Base-by-base conservation (phyloP, 495 filamentous ascomycete species). In the Penicillium maclennaniae region DNA sequence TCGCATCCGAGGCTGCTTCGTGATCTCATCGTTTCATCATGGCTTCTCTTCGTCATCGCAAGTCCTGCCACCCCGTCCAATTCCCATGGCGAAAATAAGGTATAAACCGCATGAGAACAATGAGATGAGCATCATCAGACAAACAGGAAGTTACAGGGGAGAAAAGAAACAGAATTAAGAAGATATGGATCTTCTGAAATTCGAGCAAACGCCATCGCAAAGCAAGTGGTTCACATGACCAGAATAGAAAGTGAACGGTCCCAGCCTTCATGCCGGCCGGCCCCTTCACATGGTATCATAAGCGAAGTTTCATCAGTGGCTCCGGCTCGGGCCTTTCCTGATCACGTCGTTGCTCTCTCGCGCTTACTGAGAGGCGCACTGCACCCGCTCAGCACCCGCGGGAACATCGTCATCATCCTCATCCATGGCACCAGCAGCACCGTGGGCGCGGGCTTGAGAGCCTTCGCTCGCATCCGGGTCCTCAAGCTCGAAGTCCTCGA, bases 361-460 rank as follows among this genome's bases (percentile, higher is more conserved):
- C 57, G 51, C 58, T 86, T 96, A 99, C 82, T 97, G 93, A 7
- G 89, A 93, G 55, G 93, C 95, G 70, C 93, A 99, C 79, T 97
- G 93, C 61, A 99, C 91, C 38, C 95, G 81, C 77, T 99, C 93
- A 39, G 83, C 91, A 56, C 89, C 89, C 39, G 79, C 78, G 58
- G 90, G 89, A 45, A 84, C 85, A 42, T 80, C 77, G 20, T 92
- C 80, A 26, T 90, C 88, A 51, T 98, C 93, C 37, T 89, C 86
- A 20, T 96, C 92, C 42, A 92, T 89, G 79, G 83, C 85, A 9
- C 60, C 27, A 6, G 74, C 76, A 19, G 81, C 83, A 46, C 84
- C 86, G 57, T 88, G 84, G 39, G 89, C 91, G 54, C 88, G 77
- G 36, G 81, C 82, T 58, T 90, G 84, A 26, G 83, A 82, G 61